A percentile compares a stretch with the other conserved stretches of the same genome.
phyloP scores from a whole-genome alignment of 2,329 filamentous ascomycete genomes.

The Verticillium zaregamsianum region DNA sequence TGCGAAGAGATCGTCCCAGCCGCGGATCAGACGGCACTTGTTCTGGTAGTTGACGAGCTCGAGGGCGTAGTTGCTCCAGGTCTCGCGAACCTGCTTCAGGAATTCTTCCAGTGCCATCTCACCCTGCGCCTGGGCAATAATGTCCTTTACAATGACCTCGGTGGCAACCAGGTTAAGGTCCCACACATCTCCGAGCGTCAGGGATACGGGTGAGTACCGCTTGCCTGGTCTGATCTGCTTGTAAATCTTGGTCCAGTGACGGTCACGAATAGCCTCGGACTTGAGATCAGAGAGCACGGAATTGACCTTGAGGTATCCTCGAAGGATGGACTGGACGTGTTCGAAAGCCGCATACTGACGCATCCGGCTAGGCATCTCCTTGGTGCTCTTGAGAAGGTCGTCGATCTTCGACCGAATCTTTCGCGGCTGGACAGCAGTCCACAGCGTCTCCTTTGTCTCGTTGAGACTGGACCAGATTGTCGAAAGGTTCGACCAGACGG shows the following conservation, averaged over 20 bases:
- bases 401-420: constrained; percentile 90
- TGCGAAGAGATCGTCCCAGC: constrained; percentile 96
- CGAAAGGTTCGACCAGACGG: constrained; percentile 91
- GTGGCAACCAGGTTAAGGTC: constrained; percentile 87
- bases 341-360: constrained; percentile 99
- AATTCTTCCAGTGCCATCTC: constrained; percentile 99
- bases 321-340: constrained; percentile 88
- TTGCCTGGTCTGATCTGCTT: constrained; percentile 91
- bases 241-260: constrained; percentile 98
- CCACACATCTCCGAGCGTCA: constrained; percentile 98
- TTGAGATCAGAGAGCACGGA: constrained; percentile 84
- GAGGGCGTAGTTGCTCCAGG: constrained; percentile 91
- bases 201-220: constrained; percentile 87
- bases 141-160: constrained; percentile 83
- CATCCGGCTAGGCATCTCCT: constrained; percentile 99
- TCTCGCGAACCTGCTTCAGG: constrained; percentile 91
- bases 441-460: constrained; percentile 85
- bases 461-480: constrained; percentile 97
- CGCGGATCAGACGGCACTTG: constrained; percentile 94
- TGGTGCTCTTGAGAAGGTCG: constrained; percentile 92
- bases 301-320: constrained; percentile 88
- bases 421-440: constrained; percentile 92
- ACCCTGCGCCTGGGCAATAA: constrained; percentile 92
- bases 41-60: constrained; percentile 97
- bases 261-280: constrained; percentile 91